A percentile compares a stretch with the other conserved stretches of the same genome.
Evolutionary conservation across 352 stramenopile genomes (phyloP).

Genomic region (Phytophthora fragariae): DNA sequence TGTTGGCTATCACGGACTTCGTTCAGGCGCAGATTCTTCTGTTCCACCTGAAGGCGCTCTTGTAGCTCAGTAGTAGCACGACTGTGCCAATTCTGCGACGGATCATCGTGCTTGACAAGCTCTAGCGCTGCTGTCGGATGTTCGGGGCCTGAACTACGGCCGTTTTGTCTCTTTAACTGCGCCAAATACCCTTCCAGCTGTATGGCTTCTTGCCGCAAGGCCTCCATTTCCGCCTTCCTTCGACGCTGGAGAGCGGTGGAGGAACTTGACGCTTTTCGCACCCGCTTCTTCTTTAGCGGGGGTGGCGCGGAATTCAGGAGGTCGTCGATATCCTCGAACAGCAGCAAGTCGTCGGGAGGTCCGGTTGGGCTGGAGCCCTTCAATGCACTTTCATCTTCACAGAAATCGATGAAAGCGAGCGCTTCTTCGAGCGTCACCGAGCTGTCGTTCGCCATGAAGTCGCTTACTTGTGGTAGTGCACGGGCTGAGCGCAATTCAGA

Average conservation of each 20-base stretch:
- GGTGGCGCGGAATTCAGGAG: constrained; percentile 2
- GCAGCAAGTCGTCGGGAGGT: neutral
- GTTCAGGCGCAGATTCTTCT: constrained; percentile 29
- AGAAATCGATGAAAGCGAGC: constrained; percentile 3
- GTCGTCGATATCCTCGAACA: neutral
- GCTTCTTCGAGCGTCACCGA: neutral
- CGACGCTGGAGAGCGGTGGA: constrained; percentile 26
- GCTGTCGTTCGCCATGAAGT: neutral
- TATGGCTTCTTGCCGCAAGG: constrained; percentile 14
- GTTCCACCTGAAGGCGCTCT: constrained; percentile 20
- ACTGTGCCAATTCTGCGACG: constrained; percentile 10
- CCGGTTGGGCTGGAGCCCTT: neutral
- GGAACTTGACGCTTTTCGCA: constrained; percentile 4
- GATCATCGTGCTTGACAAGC: neutral
- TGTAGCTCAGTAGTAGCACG: constrained; percentile 12
- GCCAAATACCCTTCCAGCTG: constrained; percentile 21
- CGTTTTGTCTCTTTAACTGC: constrained; percentile 18
- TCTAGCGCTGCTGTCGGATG: neutral
- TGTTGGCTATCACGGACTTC: constrained; percentile 15
- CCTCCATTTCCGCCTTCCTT: constrained; percentile 22
- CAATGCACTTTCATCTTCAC: neutral
- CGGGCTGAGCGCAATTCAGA: neutral
- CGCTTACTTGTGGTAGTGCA: neutral
- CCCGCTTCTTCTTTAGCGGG: constrained; percentile 3
- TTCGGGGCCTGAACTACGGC: neutral